Conservation (phyloP, 2,329 filamentous ascomycete genomes). For the Gyromitra esculenta region DNA sequence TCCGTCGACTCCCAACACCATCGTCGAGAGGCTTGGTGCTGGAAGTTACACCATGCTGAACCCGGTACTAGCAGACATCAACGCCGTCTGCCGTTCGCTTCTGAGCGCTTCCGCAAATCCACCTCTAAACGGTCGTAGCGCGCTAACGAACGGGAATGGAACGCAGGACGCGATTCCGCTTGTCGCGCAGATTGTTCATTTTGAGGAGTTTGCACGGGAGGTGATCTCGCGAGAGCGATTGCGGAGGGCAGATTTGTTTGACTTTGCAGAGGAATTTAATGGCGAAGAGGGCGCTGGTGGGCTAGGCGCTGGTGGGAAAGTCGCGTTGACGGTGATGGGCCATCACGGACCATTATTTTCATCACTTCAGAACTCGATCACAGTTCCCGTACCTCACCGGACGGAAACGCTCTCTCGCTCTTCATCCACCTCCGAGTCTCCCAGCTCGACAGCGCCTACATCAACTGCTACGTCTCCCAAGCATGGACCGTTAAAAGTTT, state of each 20-base stretch:
- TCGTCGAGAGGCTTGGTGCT: constrained; percentile 41
- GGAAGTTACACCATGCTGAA: constrained; percentile 46
- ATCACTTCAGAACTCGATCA: constrained; percentile 51
- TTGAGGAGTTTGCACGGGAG: constrained; percentile 48
- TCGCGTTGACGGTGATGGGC: constrained; percentile 55
- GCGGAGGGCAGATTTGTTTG: constrained; percentile 48
- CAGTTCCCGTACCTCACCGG: constrained; percentile 8
- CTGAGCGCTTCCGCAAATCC: constrained; percentile 12
- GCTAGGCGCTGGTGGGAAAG: constrained; percentile 32
- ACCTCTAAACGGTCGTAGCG: constrained; percentile 1
- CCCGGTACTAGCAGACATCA: constrained; percentile 49
- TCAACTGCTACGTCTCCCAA: constrained; percentile 48
- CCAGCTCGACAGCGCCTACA: constrained; percentile 51
- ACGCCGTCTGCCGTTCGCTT: constrained; percentile 46
- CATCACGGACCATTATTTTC: constrained; percentile 54
- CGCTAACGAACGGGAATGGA: constrained; percentile 20
- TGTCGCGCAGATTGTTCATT: constrained; percentile 48
- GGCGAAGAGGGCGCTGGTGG: constrained; percentile 11
- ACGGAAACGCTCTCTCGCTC: constrained; percentile 46
- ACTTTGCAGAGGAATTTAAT: constrained; percentile 48
- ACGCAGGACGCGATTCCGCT: constrained; percentile 36
- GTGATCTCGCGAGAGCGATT: constrained; percentile 49
- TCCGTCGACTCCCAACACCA: constrained; percentile 43
- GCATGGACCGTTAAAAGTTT: constrained; percentile 24
- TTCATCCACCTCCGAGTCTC: constrained; percentile 44